A percentile compares a stretch with the other conserved stretches of the same genome.
Evolutionary conservation across 768 basidiomycete species (phyloP).

Genomic region (Lactifluus hygrophoroides): DNA sequence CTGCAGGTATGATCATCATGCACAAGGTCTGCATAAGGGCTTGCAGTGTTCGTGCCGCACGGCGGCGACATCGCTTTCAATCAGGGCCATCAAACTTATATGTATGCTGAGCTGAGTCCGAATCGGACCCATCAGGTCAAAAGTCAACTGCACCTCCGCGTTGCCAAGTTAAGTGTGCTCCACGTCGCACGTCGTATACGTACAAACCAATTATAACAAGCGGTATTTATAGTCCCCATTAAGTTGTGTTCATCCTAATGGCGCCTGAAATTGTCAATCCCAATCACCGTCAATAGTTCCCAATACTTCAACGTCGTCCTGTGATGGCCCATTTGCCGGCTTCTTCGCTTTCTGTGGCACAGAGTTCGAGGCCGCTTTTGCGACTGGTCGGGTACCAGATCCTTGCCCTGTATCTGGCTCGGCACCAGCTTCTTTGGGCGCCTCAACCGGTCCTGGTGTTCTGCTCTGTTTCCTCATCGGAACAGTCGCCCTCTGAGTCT

Average conservation of each 20-base stretch:
- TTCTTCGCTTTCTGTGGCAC: conserved; percentile 11
- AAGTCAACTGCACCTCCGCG: background rate
- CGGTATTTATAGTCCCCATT: background rate
- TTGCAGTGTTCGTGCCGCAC: background rate
- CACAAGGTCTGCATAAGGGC: background rate
- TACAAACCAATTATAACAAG: background rate
- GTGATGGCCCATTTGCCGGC: conserved; percentile 11
- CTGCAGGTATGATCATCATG: background rate
- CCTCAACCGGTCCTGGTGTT: conserved; percentile 10
- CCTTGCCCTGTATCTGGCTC: background rate
- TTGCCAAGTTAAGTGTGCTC: background rate
- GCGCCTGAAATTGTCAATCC: conserved; percentile 14
- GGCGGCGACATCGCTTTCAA: background rate
- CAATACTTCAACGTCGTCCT: conserved; percentile 26
- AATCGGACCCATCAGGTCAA: background rate
- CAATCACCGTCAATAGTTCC: conserved; percentile 26
- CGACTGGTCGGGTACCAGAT: background rate
- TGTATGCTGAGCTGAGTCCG: background rate
- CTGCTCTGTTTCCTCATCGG: conserved; percentile 12
- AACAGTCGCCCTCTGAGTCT: background rate
- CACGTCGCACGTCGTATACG: background rate
- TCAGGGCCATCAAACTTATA: background rate
- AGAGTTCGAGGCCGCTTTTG: background rate
- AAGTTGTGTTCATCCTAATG: background rate
- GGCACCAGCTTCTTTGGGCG: background rate